Conservation (phyloP, 2,329 filamentous ascomycete species). For the Aspergillus felis region DNA sequence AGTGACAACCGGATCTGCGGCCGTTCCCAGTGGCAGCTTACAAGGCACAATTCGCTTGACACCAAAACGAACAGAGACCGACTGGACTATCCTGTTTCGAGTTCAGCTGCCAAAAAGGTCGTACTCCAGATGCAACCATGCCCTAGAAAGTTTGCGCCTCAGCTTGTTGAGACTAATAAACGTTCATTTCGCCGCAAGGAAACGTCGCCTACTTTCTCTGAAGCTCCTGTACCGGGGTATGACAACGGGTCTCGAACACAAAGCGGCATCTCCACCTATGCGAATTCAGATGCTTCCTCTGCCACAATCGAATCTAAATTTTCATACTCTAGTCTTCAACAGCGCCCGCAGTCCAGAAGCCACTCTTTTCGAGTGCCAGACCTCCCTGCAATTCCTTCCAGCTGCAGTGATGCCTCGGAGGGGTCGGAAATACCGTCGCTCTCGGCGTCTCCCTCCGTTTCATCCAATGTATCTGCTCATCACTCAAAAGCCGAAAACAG, state of each 20-base stretch:
- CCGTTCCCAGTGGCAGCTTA: too few relatives aligned
- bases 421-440: slow-evolving; percentile 43
- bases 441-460: slow-evolving; percentile 32
- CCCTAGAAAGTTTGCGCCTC: slow-evolving; percentile 63
- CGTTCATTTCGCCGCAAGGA: slow-evolving; percentile 67
- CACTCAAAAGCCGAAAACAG: slow-evolving; percentile 16
- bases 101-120: neutral
- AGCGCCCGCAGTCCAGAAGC: slow-evolving; percentile 36
- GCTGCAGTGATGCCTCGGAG: slow-evolving; percentile 50
- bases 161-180: slow-evolving; percentile 75
- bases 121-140: neutral
- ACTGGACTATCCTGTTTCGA: neutral
- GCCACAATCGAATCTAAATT: slow-evolving; percentile 49
- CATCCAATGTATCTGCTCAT: slow-evolving; percentile 35
- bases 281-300: slow-evolving; percentile 51
- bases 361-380: slow-evolving; percentile 61
- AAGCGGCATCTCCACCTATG: slow-evolving; percentile 41
- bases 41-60: neutral
- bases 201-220: slow-evolving; percentile 18
- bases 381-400: slow-evolving; percentile 59
- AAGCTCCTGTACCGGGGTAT: neutral
- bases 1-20: too few relatives aligned
- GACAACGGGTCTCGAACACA: neutral
- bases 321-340: slow-evolving; percentile 41
- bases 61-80: neutral